Conservation (phyloP, 495 filamentous ascomycete species). For the Penicillium turbatum region DNA sequence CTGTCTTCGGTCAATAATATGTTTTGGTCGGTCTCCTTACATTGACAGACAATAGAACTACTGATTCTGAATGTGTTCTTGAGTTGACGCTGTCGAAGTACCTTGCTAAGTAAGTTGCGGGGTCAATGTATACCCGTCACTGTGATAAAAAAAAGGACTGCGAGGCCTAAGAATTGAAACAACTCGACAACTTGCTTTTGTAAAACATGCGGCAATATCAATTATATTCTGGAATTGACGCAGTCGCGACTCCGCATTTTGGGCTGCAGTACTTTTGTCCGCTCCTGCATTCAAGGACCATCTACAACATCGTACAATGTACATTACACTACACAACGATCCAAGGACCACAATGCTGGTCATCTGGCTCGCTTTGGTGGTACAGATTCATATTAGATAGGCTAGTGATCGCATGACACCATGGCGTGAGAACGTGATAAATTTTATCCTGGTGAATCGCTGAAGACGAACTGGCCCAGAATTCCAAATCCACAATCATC, state of each 20-base stretch:
- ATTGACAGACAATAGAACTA: background rate
- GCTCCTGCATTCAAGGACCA: background rate
- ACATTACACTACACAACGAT: background rate
- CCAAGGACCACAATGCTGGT: background rate
- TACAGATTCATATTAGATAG: constrained; percentile 27
- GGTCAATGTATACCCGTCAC: constrained; percentile 5
- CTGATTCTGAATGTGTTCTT: background rate
- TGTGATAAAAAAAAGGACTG: background rate
- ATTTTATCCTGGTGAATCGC: constrained; percentile 9
- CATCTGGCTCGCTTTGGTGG: constrained; percentile 8
- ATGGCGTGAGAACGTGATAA: constrained; percentile 17
- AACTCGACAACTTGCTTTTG: too few relatives aligned
- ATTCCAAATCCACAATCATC: constrained; percentile 1
- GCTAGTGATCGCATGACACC: constrained; percentile 24
- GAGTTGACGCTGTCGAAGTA: background rate
- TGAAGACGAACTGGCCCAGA: constrained; percentile 2
- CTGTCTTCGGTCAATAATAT: background rate
- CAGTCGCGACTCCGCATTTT: background rate
- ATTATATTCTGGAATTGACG: background rate
- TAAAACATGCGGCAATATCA: background rate
- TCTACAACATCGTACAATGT: background rate
- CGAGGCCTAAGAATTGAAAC: background rate
- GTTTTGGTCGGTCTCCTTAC: background rate
- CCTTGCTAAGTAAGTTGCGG: constrained; percentile 4
- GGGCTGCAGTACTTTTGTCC: background rate